Evolutionary conservation across 768 basidiomycete species (phyloP).

Genomic region (Tephrocybe sp.): DNA sequence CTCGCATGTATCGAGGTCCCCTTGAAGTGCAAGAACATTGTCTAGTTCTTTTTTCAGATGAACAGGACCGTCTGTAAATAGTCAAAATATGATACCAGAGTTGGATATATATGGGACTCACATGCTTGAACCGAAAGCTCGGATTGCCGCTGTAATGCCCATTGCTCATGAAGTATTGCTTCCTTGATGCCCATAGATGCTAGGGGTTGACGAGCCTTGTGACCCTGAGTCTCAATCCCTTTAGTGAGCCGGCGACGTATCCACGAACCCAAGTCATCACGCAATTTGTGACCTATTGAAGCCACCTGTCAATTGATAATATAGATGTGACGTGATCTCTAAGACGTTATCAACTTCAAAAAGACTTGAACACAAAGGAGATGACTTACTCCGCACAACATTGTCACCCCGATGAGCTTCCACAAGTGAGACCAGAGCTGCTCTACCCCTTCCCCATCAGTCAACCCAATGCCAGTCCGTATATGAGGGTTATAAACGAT

Average conservation of each 20-base stretch:
- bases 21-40: no score
- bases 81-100: no score
- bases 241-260: constrained; percentile 19
- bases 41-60: not conserved
- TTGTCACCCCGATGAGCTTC: constrained; percentile 33
- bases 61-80: constrained; percentile 11
- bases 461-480: constrained; percentile 1
- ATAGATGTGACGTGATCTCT: no score
- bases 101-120: not conserved
- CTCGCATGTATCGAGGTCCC: no score
- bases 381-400: constrained; percentile 32
- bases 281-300: no score
- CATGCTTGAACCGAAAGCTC: not conserved
- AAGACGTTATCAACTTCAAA: not conserved
- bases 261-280: constrained; percentile 38
- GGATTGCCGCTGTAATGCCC: not conserved
- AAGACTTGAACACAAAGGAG: not conserved
- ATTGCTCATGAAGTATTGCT: not conserved
- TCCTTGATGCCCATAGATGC: no score
- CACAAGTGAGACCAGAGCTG: constrained; percentile 32
- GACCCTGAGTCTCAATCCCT: constrained; percentile 16
- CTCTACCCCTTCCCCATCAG: constrained; percentile 35
- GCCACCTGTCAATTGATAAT: no score
- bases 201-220: constrained; percentile 7
- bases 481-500: constrained; percentile 31